Percentiles rank a stretch among this genome's conserved stretches.
Evolutionary conservation across 2,329 filamentous ascomycete species (phyloP).

Genomic region (Aspergillus floridensis): DNA sequence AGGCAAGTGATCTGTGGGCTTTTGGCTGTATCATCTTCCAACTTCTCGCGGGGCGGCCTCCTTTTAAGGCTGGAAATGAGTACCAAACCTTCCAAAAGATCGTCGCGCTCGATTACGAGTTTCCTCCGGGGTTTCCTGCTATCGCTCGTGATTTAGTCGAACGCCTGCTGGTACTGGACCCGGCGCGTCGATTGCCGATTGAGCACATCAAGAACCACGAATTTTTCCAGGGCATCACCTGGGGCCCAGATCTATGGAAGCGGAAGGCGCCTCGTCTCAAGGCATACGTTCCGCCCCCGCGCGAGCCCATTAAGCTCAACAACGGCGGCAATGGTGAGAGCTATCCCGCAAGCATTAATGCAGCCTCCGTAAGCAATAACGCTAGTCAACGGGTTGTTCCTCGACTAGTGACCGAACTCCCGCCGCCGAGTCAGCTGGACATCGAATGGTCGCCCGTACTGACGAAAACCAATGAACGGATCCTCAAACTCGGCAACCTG

Average conservation of each 20-base stretch:
- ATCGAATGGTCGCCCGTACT: conserved; percentile 98
- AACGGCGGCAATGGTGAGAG: conserved; percentile 44
- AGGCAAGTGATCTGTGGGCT: conserved; percentile 96
- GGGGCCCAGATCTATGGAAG: conserved; percentile 84
- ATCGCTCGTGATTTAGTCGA: conserved; percentile 87
- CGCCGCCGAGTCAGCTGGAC: conserved; percentile 93
- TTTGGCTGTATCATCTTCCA: conserved; percentile 99
- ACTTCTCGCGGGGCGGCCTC: conserved; percentile 87
- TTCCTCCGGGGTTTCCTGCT: conserved; percentile 81
- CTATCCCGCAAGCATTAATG: conserved; percentile 43
- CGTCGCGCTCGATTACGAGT: conserved; percentile 88
- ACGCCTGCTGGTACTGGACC: conserved; percentile 84
- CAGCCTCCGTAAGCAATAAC: conserved; percentile 43
- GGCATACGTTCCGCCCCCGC: conserved; percentile 72
- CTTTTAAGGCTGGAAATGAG: conserved; percentile 94
- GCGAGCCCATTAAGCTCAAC: conserved; percentile 76
- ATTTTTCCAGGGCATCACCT: conserved; percentile 85
- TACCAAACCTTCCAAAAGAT: conserved; percentile 99
- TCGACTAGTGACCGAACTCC: conserved; percentile 87
- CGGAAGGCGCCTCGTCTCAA: conserved; percentile 84
- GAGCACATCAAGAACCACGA: conserved; percentile 96
- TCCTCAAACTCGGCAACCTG: conserved; percentile 88
- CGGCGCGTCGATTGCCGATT: conserved; percentile 76
- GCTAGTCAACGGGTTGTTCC: conserved; percentile 61
- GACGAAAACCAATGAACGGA: conserved; percentile 86